phyloP scores from a whole-genome alignment of 352 stramenopile species.

The Globisporangium heterothallicum region DNA sequence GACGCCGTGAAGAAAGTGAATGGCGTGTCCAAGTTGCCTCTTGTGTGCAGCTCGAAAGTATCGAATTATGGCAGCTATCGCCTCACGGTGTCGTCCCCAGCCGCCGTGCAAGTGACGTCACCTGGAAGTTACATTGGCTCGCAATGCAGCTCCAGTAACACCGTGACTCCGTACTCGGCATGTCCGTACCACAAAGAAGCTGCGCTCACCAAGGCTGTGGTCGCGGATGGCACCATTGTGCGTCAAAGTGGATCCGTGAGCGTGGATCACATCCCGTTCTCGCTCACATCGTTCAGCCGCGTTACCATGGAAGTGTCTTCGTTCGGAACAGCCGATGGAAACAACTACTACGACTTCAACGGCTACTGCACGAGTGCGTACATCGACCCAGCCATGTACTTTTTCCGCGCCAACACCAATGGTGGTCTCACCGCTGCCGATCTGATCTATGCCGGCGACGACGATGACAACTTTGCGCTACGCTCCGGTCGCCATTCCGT shows the following conservation, averaged over 20 bases:
- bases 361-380: conserved; percentile 57
- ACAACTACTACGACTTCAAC: conserved; percentile 51
- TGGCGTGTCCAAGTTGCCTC: conserved; percentile 25
- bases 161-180: conserved; percentile 24
- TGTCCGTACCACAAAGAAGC: conserved; percentile 60
- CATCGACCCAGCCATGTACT: conserved; percentile 54
- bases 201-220: conserved; percentile 20
- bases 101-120: conserved; percentile 21
- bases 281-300: conserved; percentile 35
- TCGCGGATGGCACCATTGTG: conserved; percentile 51
- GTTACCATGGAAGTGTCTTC: conserved; percentile 57
- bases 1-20: conserved; percentile 41
- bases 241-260: conserved; percentile 32
- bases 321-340: conserved; percentile 34
- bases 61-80: conserved; percentile 71
- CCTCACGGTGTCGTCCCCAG: conserved; percentile 40
- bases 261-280: conserved; percentile 61
- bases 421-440: conserved; percentile 29
- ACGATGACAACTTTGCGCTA: conserved; percentile 57
- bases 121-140: conserved; percentile 59
- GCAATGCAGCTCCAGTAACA: conserved; percentile 33
- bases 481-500: conserved; percentile 43
- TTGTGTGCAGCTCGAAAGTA: conserved; percentile 36
- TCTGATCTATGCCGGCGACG: conserved; percentile 46
- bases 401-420: conserved; percentile 36